phyloP scores from a whole-genome alignment of 805 yeast species.

The Clavispora carvajalis region DNA sequence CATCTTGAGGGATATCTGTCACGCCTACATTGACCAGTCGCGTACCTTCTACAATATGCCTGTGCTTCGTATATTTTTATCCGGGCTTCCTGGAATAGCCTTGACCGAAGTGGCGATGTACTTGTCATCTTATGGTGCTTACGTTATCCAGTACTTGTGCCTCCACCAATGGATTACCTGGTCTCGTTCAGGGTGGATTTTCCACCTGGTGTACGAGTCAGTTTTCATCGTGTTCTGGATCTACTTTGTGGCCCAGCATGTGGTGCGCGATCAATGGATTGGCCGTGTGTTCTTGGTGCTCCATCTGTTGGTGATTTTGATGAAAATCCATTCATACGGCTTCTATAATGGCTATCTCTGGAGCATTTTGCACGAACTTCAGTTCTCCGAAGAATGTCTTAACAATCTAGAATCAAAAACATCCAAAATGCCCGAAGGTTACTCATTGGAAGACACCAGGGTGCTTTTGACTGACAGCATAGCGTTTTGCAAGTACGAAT shows the following conservation, averaged over 20 bases:
- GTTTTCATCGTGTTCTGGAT: slow-evolving; percentile 49
- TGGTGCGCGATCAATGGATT: slow-evolving; percentile 74
- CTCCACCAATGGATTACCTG: slow-evolving; percentile 47
- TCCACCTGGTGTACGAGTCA: slow-evolving; percentile 55
- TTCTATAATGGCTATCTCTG: slow-evolving; percentile 90
- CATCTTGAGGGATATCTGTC: slow-evolving; percentile 48
- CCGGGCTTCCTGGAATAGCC: slow-evolving; percentile 64
- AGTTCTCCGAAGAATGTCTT: slow-evolving; percentile 42
- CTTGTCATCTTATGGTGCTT: slow-evolving; percentile 55
- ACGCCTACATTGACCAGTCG: slow-evolving; percentile 42
- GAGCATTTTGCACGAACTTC: slow-evolving; percentile 52
- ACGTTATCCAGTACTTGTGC: slow-evolving; percentile 53
- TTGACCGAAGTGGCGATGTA: slow-evolving; percentile 75
- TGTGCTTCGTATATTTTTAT: slow-evolving; percentile 51
- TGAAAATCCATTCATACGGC: slow-evolving; percentile 94
- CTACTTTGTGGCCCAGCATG: slow-evolving; percentile 44
- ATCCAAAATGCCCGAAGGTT: slow-evolving; percentile 30
- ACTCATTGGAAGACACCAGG: slow-evolving; percentile 20
- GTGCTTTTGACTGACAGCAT: slow-evolving; percentile 38
- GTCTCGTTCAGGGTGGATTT: slow-evolving; percentile 57
- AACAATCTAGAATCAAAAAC: slow-evolving; percentile 3
- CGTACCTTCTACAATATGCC: slow-evolving; percentile 47
- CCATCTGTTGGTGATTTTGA: slow-evolving; percentile 79
- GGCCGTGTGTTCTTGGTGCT: slow-evolving; percentile 79
- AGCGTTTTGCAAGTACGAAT: slow-evolving; percentile 68